Base-by-base conservation (phyloP, 1,284 basidiomycete species). In the Ceratobasidium sp. region DNA sequence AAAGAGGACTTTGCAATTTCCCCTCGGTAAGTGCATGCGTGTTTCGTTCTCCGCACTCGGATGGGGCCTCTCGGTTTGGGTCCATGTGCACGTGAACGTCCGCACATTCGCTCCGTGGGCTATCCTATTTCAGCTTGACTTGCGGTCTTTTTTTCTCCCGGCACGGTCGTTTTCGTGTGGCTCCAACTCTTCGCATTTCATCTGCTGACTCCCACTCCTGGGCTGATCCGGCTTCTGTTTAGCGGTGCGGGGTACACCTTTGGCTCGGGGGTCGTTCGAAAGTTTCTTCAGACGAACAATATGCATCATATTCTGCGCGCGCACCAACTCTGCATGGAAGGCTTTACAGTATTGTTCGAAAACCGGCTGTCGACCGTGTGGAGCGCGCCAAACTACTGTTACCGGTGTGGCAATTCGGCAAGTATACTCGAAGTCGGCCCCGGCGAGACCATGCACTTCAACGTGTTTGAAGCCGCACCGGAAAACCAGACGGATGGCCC, bases 1-100 rank as follows among this genome's bases (percentile, higher is more conserved):
- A 98, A 98, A 81, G 96, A 98, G 80, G 97, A 99, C 79, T 99
- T 98, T 80, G 96, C 96, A 49, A 98, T 99, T 81, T 97, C 95
- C 72, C 96, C 97, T 62, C 88, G 96, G 94, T 95, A 75, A 73
- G 87, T 76, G 6, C 2, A 14, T 56, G 12, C 16, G 25, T 23
- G 21, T 59, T 59, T 59, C 38, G 33, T 36, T 59, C 56, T 40
- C 56, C 33, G 9, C n/a, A 23, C 28, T 23, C 25, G 33, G 30
- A 9, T n/a, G n/a, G n/a, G n/a, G 81, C 40, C 30, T 33, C 30
- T 33, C 6, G 30, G 30, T 33, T 33, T 33, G 6, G 30, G 30
- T 33, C 30, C 30, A 6, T 33, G 30, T 33, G 30, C 30, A 33
- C 30, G 6, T 33, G 30, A 2, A 33, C 30, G 3, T 6, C 30